Percentiles rank a stretch among this genome's conserved stretches.
Conservation (phyloP, 805 yeast genomes). For the Sungouiozyma intestinalis region DNA sequence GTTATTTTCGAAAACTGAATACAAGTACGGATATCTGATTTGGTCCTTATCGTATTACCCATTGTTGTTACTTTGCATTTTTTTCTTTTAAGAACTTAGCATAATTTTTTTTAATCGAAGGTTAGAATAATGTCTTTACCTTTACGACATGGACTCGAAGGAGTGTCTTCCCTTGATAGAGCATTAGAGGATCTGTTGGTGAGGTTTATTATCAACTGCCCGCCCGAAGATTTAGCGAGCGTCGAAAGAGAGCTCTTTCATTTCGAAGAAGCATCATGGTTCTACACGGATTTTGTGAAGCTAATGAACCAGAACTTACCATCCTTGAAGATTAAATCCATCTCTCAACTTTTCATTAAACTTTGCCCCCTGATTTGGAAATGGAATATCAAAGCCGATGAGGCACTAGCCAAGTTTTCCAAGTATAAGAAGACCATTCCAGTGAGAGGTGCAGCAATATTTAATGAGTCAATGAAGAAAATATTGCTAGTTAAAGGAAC, state of each 20-base stretch:
- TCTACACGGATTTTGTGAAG: conserved; percentile 75
- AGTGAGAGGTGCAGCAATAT: conserved; percentile 88
- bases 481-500: conserved; percentile 75
- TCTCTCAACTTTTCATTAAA: conserved; percentile 56
- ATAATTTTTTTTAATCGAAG: too few species aligned
- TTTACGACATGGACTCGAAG: conserved; percentile 43
- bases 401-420: conserved; percentile 69
- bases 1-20: too few species aligned
- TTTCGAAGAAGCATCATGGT: conserved; percentile 98
- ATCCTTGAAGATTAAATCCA: conserved; percentile 60
- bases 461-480: conserved; percentile 60
- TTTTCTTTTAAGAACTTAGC: too few species aligned
- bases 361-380: conserved; percentile 71
- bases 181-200: conserved; percentile 80
- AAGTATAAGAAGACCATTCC: conserved; percentile 85
- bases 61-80: too few species aligned
- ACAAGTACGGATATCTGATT: too few species aligned
- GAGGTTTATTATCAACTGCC: conserved; percentile 83
- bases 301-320: conserved; percentile 69
- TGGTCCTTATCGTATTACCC: too few species aligned
- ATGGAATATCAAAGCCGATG: conserved; percentile 69
- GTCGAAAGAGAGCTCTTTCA: conserved; percentile 72
- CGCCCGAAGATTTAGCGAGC: conserved; percentile 72
- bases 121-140: conserved; percentile 67
- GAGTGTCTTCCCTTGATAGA: conserved; percentile 52